Conservation (phyloP, 2,329 filamentous ascomycete genomes). For the Keithomyces neogunnii region DNA sequence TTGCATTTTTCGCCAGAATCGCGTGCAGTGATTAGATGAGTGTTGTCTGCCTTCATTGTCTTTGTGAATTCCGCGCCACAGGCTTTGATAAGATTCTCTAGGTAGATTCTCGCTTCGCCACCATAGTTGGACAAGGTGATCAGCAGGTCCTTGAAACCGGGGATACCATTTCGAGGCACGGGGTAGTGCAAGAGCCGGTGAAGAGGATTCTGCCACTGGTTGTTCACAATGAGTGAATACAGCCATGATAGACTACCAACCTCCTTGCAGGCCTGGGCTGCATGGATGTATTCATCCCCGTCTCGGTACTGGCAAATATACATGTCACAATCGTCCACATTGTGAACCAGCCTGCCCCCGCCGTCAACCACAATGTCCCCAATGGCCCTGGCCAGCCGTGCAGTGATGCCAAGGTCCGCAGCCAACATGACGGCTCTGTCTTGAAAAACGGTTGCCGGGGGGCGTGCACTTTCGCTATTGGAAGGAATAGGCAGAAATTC, state of each 20-base stretch:
- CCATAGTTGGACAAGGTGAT: slow-evolving; percentile 96
- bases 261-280: slow-evolving; percentile 68
- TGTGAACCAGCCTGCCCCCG: slow-evolving; percentile 59
- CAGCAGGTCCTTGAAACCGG: slow-evolving; percentile 65
- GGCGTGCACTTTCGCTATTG: slow-evolving; percentile 30
- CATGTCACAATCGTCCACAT: slow-evolving; percentile 65
- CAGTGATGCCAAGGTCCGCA: slow-evolving; percentile 61
- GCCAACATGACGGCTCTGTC: slow-evolving; percentile 72
- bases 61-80: slow-evolving; percentile 86
- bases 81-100: slow-evolving; percentile 83
- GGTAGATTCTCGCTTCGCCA: slow-evolving; percentile 83
- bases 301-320: slow-evolving; percentile 84
- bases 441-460: slow-evolving; percentile 65
- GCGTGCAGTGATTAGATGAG: slow-evolving; percentile 87
- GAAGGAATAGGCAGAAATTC: slow-evolving; percentile 35
- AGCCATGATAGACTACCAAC: slow-evolving; percentile 93
- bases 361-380: slow-evolving; percentile 61
- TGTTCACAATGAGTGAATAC: slow-evolving; percentile 81
- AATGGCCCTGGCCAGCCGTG: slow-evolving; percentile 58
- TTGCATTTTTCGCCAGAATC: slow-evolving; percentile 86
- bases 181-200: slow-evolving; percentile 85
- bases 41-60: slow-evolving; percentile 91
- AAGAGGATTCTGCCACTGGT: slow-evolving; percentile 80
- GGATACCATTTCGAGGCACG: slow-evolving; percentile 64
- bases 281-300: slow-evolving; percentile 66